phyloP scores from a whole-genome alignment of 2,329 filamentous ascomycete species.

The Verticillium nonalfalfae region DNA sequence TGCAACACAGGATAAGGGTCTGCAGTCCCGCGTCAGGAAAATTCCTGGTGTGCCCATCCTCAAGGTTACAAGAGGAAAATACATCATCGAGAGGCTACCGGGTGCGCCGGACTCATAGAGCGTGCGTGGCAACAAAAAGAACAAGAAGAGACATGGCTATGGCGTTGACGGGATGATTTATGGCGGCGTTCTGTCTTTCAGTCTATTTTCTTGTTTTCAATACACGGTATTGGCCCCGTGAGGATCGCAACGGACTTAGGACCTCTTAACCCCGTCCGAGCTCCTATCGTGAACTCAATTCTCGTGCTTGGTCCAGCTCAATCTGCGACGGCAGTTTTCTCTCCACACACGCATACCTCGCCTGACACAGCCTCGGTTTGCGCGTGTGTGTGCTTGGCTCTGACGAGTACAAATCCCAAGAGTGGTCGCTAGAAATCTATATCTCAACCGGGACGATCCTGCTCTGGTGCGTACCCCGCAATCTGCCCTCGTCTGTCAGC shows the following conservation, averaged over 20 bases:
- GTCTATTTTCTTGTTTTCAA: neutral
- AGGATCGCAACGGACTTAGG: neutral
- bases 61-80: constrained; percentile 82
- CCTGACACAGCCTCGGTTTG: neutral
- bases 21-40: constrained; percentile 80
- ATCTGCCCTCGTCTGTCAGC: too few species aligned
- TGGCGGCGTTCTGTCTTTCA: neutral
- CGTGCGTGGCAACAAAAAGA: neutral
- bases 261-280: neutral
- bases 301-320: neutral
- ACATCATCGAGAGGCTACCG: constrained; percentile 86
- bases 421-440: too few species aligned
- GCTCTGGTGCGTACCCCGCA: too few species aligned
- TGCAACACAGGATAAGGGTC: constrained; percentile 69
- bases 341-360: neutral
- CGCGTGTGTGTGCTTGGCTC: neutral
- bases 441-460: too few species aligned
- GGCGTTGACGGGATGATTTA: neutral
- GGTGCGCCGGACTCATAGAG: constrained; percentile 61
- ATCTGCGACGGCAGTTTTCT: neutral
- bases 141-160: neutral
- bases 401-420: neutral
- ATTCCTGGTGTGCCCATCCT: constrained; percentile 40
- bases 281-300: neutral
- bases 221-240: neutral